Conservation (phyloP, 2,329 filamentous ascomycete species). For the Lasiodiplodia gonubiensis region DNA sequence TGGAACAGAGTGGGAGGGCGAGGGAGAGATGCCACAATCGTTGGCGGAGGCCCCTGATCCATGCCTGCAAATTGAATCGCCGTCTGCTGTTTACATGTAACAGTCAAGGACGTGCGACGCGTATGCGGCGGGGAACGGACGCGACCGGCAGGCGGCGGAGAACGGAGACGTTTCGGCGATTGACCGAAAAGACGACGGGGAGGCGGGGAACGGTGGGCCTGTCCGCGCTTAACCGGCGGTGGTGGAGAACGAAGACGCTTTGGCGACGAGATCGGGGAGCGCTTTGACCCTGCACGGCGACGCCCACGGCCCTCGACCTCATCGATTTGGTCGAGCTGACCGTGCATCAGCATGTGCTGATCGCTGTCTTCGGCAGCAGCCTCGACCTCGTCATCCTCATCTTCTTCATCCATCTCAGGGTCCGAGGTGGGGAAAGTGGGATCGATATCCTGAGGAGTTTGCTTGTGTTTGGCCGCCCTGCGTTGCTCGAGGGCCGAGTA, state of each 20-base stretch:
- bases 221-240: slow-evolving; percentile 40
- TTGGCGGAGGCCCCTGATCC: slow-evolving; percentile 69
- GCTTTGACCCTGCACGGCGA: slow-evolving; percentile 40
- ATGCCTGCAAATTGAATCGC: slow-evolving; percentile 58
- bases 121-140: slow-evolving; percentile 72
- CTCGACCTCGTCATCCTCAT: slow-evolving; percentile 56
- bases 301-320: slow-evolving; percentile 56
- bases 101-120: slow-evolving; percentile 50
- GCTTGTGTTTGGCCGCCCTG: slow-evolving; percentile 49
- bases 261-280: slow-evolving; percentile 62
- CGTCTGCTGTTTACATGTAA: slow-evolving; percentile 31
- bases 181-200: slow-evolving; percentile 67
- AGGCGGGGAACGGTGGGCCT: slow-evolving; percentile 44
- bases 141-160: slow-evolving; percentile 46
- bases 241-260: slow-evolving; percentile 63
- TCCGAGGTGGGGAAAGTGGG: slow-evolving; percentile 97
- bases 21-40: slow-evolving; percentile 85
- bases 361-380: slow-evolving; percentile 66
- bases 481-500: slow-evolving; percentile 81
- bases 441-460: slow-evolving; percentile 64
- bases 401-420: slow-evolving; percentile 79
- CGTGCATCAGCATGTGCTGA: slow-evolving; percentile 71
- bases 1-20: slow-evolving; percentile 65
- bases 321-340: slow-evolving; percentile 71
- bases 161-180: slow-evolving; percentile 70